Conservation (phyloP, 2,329 filamentous ascomycete genomes). For the Coniochaeta sp. region DNA sequence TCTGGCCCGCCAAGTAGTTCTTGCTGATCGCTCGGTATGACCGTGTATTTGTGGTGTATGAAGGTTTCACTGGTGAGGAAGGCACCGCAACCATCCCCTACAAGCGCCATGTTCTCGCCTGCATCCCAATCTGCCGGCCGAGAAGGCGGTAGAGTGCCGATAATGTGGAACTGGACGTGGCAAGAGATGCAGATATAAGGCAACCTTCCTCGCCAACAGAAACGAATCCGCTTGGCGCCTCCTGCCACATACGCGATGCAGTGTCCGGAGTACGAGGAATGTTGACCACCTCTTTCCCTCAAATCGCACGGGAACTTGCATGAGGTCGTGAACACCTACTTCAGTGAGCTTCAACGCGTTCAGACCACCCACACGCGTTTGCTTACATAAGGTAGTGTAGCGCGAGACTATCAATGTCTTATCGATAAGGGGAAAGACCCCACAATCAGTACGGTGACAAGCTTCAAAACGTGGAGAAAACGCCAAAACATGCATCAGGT, state of each 20-base stretch:
- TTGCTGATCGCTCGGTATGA: constrained; percentile 30
- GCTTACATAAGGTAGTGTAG: too few relatives aligned
- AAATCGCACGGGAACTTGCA: not conserved
- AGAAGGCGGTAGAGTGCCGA: not conserved
- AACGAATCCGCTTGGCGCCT: too few relatives aligned
- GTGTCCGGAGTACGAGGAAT: too few relatives aligned
- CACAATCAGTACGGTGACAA: not conserved
- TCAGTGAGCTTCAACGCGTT: not conserved
- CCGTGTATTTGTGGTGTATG: constrained; percentile 8
- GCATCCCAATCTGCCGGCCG: not conserved
- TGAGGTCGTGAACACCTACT: not conserved
- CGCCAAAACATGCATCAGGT: too few relatives aligned
- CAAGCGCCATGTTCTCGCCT: not conserved
- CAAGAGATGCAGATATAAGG: too few relatives aligned
- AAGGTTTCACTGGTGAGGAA: not conserved
- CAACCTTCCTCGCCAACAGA: too few relatives aligned
- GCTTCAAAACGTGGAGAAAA: not conserved
- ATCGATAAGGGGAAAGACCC: not conserved
- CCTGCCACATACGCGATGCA: too few relatives aligned
- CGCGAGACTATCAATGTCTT: too few relatives aligned
- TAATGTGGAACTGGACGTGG: not conserved
- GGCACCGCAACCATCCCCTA: not conserved
- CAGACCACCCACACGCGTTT: not conserved
- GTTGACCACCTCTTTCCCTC: not conserved
- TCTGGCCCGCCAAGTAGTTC: constrained; percentile 23